These are phyloP conservation scores for Dichomitus squalens DNA, from an alignment of 1,284 basidiomycete genomes.

Conservation along the genomic window DNA sequence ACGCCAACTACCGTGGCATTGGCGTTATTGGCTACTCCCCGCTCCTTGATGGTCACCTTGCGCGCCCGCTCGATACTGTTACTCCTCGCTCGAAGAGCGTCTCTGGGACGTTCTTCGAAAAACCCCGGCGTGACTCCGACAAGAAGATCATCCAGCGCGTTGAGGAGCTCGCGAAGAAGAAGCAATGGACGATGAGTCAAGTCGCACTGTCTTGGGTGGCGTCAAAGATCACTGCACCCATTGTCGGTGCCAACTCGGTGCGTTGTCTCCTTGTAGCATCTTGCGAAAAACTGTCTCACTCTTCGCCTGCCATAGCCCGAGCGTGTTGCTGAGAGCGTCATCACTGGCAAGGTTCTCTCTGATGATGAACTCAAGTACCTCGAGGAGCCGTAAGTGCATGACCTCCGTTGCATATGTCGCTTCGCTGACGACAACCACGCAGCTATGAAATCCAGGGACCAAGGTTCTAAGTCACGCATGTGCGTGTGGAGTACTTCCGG, in stretches of 20 bases:
- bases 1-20: slow-evolving; percentile 47
- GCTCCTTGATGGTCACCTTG: slow-evolving; percentile 41
- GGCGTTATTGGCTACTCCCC: slow-evolving; percentile 45
- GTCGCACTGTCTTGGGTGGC: slow-evolving; percentile 43
- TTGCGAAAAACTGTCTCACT: not conserved
- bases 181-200: slow-evolving; percentile 43
- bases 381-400: slow-evolving; percentile 23
- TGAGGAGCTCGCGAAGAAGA: slow-evolving; percentile 41
- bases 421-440: not conserved
- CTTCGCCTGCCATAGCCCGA: not conserved
- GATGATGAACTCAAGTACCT: slow-evolving; percentile 25
- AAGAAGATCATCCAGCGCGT: slow-evolving; percentile 42
- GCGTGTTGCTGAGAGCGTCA: slow-evolving; percentile 15
- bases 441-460: not conserved
- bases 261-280: not conserved
- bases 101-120: slow-evolving; percentile 35
- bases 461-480: not conserved
- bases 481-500: no score
- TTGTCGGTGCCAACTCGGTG: slow-evolving; percentile 37
- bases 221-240: slow-evolving; percentile 41
- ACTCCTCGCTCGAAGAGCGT: slow-evolving; percentile 25
- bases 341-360: slow-evolving; percentile 15
- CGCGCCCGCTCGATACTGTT: slow-evolving; percentile 37
- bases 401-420: not conserved
- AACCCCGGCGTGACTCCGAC: slow-evolving; percentile 32